Conservation (phyloP, 108 stramenopile species). For the Conticribra guillardii region DNA sequence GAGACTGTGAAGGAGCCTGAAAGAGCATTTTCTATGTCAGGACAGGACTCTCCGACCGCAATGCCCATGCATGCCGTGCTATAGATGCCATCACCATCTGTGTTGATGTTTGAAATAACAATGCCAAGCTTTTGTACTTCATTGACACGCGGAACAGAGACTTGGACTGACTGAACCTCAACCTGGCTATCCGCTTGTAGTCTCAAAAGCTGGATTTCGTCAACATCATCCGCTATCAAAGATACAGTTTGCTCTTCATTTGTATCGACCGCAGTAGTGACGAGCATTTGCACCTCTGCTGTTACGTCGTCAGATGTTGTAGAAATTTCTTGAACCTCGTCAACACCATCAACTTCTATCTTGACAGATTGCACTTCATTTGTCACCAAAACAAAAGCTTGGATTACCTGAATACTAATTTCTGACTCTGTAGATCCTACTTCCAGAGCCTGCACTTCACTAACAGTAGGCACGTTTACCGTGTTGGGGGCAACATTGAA, state of each 20-base stretch:
- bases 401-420: constrained; percentile 68
- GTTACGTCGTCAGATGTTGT: constrained; percentile 81
- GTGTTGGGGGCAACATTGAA: constrained; percentile 53
- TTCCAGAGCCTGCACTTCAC: constrained; percentile 57
- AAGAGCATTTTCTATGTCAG: constrained; percentile 56
- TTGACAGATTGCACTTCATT: constrained; percentile 85
- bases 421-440: constrained; percentile 29
- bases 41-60: constrained; percentile 52
- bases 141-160: constrained; percentile 58
- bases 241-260: constrained; percentile 79
- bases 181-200: constrained; percentile 51
- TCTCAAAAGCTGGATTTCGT: constrained; percentile 78
- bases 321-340: constrained; percentile 83
- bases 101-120: constrained; percentile 57
- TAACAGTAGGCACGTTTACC: constrained; percentile 41
- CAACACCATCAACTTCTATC: constrained; percentile 67
- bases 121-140: constrained; percentile 73
- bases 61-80: constrained; percentile 49
- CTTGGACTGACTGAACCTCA: constrained; percentile 72
- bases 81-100: constrained; percentile 44
- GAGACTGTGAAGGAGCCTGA: constrained; percentile 63
- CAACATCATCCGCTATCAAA: constrained; percentile 64
- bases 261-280: constrained; percentile 69
- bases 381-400: constrained; percentile 69
- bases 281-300: constrained; percentile 84